Evolutionary conservation across 306 rosid genomes (phyloP).

Genomic region (Begonia loranthoides): DNA sequence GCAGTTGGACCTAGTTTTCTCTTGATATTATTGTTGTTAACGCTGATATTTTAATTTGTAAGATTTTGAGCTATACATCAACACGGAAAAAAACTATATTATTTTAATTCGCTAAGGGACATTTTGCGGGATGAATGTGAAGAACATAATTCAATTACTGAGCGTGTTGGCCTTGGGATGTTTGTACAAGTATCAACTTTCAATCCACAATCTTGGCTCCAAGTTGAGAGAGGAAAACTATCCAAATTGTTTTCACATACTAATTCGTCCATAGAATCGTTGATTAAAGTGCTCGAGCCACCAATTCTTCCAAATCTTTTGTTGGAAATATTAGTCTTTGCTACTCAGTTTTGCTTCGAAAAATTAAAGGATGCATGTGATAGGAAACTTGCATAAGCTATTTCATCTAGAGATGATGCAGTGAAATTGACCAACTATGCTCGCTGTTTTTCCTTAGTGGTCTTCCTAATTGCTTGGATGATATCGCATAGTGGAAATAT

Average conservation of each 20-base stretch:
- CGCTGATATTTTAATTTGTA: no score
- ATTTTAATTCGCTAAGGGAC: no score
- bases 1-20: no score
- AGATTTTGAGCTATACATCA: no score
- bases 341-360: slow-evolving; percentile 71
- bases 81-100: no score
- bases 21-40: no score
- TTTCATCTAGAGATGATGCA: slow-evolving; percentile 61
- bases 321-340: slow-evolving; percentile 64
- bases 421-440: slow-evolving; percentile 70
- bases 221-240: slow-evolving; percentile 87
- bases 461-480: slow-evolving; percentile 56
- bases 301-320: slow-evolving; percentile 54
- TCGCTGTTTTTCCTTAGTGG: slow-evolving; percentile 58
- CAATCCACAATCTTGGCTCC: no score
- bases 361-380: slow-evolving; percentile 68
- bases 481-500: slow-evolving; percentile 48
- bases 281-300: slow-evolving; percentile 79
- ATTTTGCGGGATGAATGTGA: no score
- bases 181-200: no score
- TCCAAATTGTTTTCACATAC: slow-evolving; percentile 43
- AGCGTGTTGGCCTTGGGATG: no score
- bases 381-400: slow-evolving; percentile 58
- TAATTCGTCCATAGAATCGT: slow-evolving; percentile 74
- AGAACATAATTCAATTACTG: no score